These are phyloP conservation scores for Discostella stelligeroides DNA, from an alignment of 108 stramenopile species.

Conservation along the genomic window DNA sequence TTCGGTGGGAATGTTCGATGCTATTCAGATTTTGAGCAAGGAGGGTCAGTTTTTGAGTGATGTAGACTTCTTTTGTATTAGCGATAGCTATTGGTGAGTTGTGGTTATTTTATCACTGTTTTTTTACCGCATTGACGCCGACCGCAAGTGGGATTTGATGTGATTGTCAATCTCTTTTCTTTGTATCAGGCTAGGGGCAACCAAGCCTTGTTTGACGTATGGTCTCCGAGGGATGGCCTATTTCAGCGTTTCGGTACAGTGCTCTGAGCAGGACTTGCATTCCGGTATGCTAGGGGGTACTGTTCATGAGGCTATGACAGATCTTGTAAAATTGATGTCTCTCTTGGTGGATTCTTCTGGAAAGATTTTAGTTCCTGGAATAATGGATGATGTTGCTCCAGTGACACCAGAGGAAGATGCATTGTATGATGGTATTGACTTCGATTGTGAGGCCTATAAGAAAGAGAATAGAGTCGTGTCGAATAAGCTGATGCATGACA, in stretches of 20 bases:
- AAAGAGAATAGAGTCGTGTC: slow-evolving; percentile 63
- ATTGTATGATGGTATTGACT: slow-evolving; percentile 75
- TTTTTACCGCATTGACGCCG: neutral
- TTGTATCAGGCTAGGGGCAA: slow-evolving; percentile 60
- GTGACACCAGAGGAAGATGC: slow-evolving; percentile 73
- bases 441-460: slow-evolving; percentile 68
- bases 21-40: slow-evolving; percentile 60
- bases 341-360: slow-evolving; percentile 73
- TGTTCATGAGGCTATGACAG: slow-evolving; percentile 85
- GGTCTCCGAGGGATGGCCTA: slow-evolving; percentile 82
- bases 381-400: slow-evolving; percentile 76
- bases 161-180: no score
- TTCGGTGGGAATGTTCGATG: slow-evolving; percentile 75
- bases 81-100: slow-evolving; percentile 79
- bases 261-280: slow-evolving; percentile 79
- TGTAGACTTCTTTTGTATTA: slow-evolving; percentile 77
- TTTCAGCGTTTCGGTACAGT: slow-evolving; percentile 69
- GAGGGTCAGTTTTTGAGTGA: slow-evolving; percentile 72
- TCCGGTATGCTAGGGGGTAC: slow-evolving; percentile 81
- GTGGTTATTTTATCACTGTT: neutral
- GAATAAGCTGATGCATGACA: slow-evolving; percentile 60
- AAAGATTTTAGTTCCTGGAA: slow-evolving; percentile 72
- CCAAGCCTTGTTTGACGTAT: slow-evolving; percentile 83
- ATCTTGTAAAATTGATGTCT: slow-evolving; percentile 71
- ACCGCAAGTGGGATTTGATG: neutral